phyloP scores from a whole-genome alignment of 2,329 filamentous ascomycete species.

The Fusarium falciforme region DNA sequence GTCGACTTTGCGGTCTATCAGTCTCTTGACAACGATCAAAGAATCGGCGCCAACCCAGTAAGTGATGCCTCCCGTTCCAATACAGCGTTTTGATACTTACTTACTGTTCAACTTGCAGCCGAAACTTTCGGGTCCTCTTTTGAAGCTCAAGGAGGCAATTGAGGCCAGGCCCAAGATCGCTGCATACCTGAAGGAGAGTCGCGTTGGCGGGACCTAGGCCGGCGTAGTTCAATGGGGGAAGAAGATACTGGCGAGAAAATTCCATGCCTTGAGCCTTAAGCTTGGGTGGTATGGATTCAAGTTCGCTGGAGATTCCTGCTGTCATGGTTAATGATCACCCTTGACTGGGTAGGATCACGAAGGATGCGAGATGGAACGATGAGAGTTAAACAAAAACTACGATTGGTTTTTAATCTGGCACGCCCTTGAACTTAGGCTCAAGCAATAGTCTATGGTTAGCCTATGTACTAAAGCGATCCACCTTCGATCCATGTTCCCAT shows the following conservation, averaged over 20 bases:
- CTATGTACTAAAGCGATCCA: neutral
- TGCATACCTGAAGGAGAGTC: conserved; percentile 20
- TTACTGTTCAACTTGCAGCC: neutral
- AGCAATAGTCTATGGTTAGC: neutral
- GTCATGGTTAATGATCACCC: neutral
- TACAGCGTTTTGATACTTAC: rapidly evolving
- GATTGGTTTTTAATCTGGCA: neutral
- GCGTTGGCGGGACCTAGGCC: neutral
- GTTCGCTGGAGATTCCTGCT: neutral
- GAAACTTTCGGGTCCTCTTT: conserved; percentile 14
- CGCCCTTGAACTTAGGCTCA: neutral
- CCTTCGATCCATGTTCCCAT: neutral
- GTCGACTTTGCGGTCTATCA: conserved; percentile 26
- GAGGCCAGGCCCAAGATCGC: conserved; percentile 23
- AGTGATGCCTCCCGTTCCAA: neutral
- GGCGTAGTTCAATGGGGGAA: neutral
- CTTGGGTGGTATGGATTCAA: neutral
- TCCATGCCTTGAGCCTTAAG: neutral
- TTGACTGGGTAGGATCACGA: neutral
- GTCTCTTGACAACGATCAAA: conserved; percentile 22
- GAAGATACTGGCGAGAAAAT: neutral
- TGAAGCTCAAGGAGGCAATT: conserved; percentile 21
- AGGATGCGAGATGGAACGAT: neutral
- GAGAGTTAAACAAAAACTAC: neutral
- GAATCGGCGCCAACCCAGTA: conserved; percentile 23